phyloP scores from a whole-genome alignment of 208 protist species.

The Spongospora subterranea region DNA sequence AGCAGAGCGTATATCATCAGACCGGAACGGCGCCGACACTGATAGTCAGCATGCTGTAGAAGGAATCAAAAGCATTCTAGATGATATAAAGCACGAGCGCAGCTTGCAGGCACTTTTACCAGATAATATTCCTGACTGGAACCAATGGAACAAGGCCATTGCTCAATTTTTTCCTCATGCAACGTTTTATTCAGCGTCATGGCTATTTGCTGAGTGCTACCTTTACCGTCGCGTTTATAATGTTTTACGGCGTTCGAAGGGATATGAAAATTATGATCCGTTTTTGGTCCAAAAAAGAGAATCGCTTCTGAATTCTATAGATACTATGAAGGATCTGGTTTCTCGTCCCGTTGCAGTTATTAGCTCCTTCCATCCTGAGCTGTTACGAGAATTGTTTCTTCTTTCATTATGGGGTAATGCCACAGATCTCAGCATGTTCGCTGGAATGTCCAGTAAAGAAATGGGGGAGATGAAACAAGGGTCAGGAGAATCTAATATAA shows the following conservation, averaged over 20 bases:
- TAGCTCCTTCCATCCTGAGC: background rate
- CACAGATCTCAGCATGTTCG: background rate
- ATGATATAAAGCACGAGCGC: too few species aligned
- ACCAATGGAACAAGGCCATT: conserved; percentile 16
- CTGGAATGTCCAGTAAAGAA: background rate
- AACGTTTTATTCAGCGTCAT: background rate
- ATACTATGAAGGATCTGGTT: background rate
- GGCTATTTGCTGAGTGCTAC: conserved; percentile 54
- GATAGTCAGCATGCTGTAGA: background rate
- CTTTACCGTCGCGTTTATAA: conserved; percentile 23
- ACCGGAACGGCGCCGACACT: too few species aligned
- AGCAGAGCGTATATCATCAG: too few species aligned
- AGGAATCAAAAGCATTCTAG: background rate
- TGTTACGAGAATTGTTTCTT: background rate
- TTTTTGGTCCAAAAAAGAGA: background rate
- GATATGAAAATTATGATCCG: background rate
- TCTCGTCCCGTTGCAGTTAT: background rate
- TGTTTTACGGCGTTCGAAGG: background rate
- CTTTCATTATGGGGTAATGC: conserved; percentile 23
- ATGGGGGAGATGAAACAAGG: background rate
- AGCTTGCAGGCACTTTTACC: background rate
- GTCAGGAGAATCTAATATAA: background rate
- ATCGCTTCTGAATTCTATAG: background rate
- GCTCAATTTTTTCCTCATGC: background rate
- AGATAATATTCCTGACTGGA: background rate